Percentiles rank a stretch among this genome's conserved stretches.
These are phyloP conservation scores for Colletotrichum brevisporum DNA, from an alignment of 2,329 filamentous ascomycete genomes.

Conservation along the genomic window DNA sequence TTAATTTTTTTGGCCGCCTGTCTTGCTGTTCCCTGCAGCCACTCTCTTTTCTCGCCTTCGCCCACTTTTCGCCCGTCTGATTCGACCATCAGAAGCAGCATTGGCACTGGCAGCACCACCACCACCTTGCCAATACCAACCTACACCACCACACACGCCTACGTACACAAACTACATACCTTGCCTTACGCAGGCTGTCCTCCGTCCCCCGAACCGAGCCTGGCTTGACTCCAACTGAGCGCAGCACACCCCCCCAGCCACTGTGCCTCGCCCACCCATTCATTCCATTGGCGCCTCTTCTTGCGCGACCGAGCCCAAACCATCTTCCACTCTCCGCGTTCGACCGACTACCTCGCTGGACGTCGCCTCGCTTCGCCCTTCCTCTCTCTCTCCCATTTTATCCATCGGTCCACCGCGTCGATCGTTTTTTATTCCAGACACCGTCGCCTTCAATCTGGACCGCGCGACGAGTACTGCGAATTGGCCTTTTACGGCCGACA, in stretches of 20 bases:
- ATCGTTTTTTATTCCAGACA: constrained; percentile 25
- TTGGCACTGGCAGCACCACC: constrained; percentile 1
- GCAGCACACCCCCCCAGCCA: constrained; percentile 31
- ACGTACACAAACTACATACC: constrained; percentile 3
- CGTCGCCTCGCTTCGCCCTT: constrained; percentile 30
- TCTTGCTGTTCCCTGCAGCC: constrained; percentile 33
- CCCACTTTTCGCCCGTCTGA: constrained; percentile 36
- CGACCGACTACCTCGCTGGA: constrained; percentile 37
- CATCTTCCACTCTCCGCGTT: constrained; percentile 41
- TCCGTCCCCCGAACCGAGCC: constrained; percentile 24
- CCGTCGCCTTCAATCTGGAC: constrained; percentile 34
- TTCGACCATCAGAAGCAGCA: constrained; percentile 27
- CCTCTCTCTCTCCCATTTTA: constrained; percentile 28
- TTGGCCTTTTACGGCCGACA: constrained; percentile 47
- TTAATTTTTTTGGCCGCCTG: constrained; percentile 25
- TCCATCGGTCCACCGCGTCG: constrained; percentile 36
- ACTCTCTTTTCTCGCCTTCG: constrained; percentile 24
- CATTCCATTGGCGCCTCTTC: constrained; percentile 41
- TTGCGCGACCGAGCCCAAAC: constrained; percentile 41
- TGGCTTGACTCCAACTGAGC: constrained; percentile 31
- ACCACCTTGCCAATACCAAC: not conserved
- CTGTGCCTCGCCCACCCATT: constrained; percentile 37
- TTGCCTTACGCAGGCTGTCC: constrained; percentile 10
- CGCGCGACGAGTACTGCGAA: constrained; percentile 37
- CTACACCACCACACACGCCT: constrained; percentile 1